These are phyloP conservation scores for Puccinia polysora DNA, from an alignment of 1,284 basidiomycete species.

Conservation along the genomic window DNA sequence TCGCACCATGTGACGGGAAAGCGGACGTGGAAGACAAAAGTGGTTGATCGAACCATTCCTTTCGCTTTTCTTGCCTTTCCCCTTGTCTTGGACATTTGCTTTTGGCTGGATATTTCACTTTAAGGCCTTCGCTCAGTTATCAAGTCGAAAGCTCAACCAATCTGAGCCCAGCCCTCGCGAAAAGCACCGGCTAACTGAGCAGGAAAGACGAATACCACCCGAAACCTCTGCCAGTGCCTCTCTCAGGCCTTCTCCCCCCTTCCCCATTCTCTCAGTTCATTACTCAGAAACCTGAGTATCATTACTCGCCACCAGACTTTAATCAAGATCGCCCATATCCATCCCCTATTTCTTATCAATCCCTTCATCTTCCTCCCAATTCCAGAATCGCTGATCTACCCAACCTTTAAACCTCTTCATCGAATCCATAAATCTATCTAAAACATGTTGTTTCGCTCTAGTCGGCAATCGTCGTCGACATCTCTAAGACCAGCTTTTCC, in stretches of 20 bases:
- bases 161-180: neutral
- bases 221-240: neutral
- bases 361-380: neutral
- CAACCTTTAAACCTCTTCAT: neutral
- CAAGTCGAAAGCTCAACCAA: slow-evolving; percentile 4
- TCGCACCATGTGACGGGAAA: no score
- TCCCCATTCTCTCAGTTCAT: neutral
- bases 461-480: neutral
- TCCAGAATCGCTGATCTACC: no score
- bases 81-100: no score
- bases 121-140: neutral
- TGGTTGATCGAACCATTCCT: no score
- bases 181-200: neutral
- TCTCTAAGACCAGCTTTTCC: neutral
- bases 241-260: neutral
- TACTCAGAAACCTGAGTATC: no score
- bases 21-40: no score
- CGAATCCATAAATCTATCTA: neutral
- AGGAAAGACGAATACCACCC: neutral
- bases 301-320: neutral
- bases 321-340: neutral
- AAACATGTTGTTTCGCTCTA: slow-evolving; percentile 1
- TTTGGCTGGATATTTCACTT: neutral
- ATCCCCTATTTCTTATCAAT: neutral
- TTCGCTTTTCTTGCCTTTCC: no score